phyloP scores from a whole-genome alignment of 176 grass and related monocot genomes.

The Oryza nivara region DNA sequence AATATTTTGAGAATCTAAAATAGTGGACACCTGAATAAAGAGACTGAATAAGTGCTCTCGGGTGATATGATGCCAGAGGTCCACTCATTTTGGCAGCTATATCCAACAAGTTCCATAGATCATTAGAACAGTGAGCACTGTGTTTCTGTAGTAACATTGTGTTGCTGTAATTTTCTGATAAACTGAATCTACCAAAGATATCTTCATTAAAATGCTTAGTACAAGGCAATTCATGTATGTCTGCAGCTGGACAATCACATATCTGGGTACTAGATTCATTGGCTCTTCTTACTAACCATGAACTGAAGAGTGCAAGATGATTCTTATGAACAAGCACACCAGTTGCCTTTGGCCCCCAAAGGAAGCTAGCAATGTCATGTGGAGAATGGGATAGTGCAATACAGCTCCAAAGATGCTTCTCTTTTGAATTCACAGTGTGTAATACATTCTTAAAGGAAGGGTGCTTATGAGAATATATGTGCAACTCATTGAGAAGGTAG shows the following conservation, averaged over 20 bases:
- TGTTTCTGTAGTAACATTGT: constrained; percentile 29
- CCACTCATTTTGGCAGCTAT: constrained; percentile 65
- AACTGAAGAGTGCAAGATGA: constrained; percentile 79
- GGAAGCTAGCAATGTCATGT: constrained; percentile 68
- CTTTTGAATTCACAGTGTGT: constrained; percentile 50
- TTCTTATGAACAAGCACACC: constrained; percentile 79
- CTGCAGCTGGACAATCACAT: constrained; percentile 36
- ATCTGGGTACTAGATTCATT: constrained; percentile 13
- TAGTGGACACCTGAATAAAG: constrained; percentile 84
- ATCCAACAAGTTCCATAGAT: constrained; percentile 67
- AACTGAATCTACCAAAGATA: constrained; percentile 49
- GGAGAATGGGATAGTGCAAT: constrained; percentile 66
- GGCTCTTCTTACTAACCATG: constrained; percentile 57
- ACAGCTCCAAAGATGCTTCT: constrained; percentile 74
- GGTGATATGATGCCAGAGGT: constrained; percentile 71
- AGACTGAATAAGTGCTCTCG: constrained; percentile 70
- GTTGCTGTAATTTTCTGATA: constrained; percentile 43
- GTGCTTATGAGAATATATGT: constrained; percentile 74
- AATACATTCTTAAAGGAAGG: constrained; percentile 59
- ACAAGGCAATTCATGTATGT: constrained; percentile 44
- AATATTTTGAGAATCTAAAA: constrained; percentile 26
- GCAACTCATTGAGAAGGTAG: constrained; percentile 72
- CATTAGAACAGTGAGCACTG: constrained; percentile 41
- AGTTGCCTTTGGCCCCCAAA: constrained; percentile 85
- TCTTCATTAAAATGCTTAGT: constrained; percentile 45